Evolutionary conservation across 306 rosid species (phyloP).

Genomic region (Glycine tomentella): DNA sequence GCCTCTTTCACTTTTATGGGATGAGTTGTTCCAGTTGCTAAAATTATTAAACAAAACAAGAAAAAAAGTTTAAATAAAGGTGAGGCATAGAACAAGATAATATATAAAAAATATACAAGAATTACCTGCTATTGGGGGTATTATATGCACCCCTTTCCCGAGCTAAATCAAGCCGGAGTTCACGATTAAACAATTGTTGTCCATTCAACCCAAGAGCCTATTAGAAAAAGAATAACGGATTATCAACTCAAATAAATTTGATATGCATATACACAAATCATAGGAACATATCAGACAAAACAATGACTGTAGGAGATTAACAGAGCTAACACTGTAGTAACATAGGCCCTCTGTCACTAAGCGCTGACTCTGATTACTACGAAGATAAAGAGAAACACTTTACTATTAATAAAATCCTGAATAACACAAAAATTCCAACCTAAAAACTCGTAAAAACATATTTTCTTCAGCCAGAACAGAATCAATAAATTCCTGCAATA

Average conservation of each 20-base stretch:
- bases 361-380: too few species aligned
- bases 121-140: slow-evolving; percentile 67
- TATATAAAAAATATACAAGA: neutral
- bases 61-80: neutral
- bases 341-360: too few species aligned
- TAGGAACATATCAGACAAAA: neutral
- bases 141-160: slow-evolving; percentile 69
- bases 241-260: neutral
- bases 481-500: too few species aligned
- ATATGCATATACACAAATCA: neutral
- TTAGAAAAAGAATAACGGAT: neutral
- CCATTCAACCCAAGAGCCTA: slow-evolving; percentile 80
- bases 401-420: too few species aligned
- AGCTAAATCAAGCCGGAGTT: slow-evolving; percentile 73
- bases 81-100: neutral
- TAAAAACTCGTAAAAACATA: too few species aligned
- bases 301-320: too few species aligned
- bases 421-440: too few species aligned
- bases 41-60: neutral
- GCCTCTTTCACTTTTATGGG: slow-evolving; percentile 61
- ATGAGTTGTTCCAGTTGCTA: slow-evolving; percentile 49
- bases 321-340: too few species aligned
- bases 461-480: too few species aligned
- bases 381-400: too few species aligned
- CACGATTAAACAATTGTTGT: slow-evolving; percentile 54